These are phyloP conservation scores for Spergularia azorica DNA, from an alignment of 179 eudicot genomes.

Conservation along the genomic window DNA sequence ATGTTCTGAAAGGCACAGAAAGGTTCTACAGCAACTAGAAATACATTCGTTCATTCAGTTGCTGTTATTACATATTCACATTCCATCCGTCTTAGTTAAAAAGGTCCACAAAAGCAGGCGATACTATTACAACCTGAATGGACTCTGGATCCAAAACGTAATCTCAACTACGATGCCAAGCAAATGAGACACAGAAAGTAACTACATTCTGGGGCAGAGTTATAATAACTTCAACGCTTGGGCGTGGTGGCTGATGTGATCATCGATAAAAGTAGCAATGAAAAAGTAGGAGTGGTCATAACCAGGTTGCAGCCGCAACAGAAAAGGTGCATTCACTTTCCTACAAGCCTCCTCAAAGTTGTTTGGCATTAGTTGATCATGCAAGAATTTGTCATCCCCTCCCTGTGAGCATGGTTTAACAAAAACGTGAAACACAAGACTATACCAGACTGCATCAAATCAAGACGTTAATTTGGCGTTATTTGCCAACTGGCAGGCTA, in stretches of 20 bases:
- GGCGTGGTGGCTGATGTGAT: constrained; percentile 96
- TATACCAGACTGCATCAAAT: not conserved
- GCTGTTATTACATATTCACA: not conserved
- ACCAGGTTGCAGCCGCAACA: constrained; percentile 80
- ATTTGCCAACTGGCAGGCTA: not conserved
- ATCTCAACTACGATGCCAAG: not conserved
- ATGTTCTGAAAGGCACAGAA: not conserved
- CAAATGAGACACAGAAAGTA: not conserved
- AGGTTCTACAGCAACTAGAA: not conserved
- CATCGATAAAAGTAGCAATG: constrained; percentile 90
- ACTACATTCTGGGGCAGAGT: constrained; percentile 28
- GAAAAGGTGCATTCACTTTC: constrained; percentile 65
- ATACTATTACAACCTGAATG: constrained; percentile 6
- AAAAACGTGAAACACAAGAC: not conserved
- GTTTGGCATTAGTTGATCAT: constrained; percentile 67
- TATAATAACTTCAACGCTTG: constrained; percentile 65
- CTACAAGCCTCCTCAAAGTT: constrained; percentile 93
- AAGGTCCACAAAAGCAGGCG: not conserved
- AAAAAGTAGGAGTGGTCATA: constrained; percentile 96
- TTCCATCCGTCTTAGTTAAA: not conserved
- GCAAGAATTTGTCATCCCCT: constrained; percentile 79
- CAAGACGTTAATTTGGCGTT: not conserved
- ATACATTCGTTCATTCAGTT: too few species aligned
- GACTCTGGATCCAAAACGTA: not conserved
- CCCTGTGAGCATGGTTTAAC: constrained; percentile 51